Conservation (phyloP, 306 rosid species). For the Ochetophila trinervis region DNA sequence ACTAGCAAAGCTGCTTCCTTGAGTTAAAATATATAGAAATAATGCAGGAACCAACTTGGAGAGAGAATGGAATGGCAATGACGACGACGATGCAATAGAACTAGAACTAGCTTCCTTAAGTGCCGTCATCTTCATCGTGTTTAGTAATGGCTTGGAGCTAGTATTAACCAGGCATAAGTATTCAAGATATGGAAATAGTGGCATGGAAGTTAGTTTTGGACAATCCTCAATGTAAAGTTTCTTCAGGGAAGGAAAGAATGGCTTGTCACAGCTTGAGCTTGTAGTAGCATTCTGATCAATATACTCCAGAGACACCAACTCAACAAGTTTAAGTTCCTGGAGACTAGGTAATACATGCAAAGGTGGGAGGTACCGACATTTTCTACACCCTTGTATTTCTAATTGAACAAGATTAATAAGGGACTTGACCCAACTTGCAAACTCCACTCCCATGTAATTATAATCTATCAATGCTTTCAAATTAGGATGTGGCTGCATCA, state of each 20-base stretch:
- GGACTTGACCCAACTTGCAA: neutral
- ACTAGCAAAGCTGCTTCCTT: no score
- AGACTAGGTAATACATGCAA: neutral
- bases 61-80: no score
- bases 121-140: neutral
- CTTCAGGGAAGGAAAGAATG: neutral
- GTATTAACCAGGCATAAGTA: neutral
- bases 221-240: neutral
- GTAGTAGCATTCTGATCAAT: neutral
- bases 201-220: neutral
- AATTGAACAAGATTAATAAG: neutral
- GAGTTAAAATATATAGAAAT: no score
- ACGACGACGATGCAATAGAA: neutral
- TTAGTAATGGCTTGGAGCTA: neutral
- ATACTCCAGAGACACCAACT: neutral
- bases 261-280: neutral
- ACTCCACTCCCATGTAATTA: neutral
- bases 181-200: neutral
- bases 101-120: neutral
- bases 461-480: no score
- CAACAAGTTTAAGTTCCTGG: neutral
- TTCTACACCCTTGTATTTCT: neutral
- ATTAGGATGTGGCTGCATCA: neutral
- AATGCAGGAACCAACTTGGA: no score
- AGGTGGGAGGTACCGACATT: neutral